These are phyloP conservation scores for Talaromyces ruber DNA, from an alignment of 495 filamentous ascomycete species.

Conservation along the genomic window DNA sequence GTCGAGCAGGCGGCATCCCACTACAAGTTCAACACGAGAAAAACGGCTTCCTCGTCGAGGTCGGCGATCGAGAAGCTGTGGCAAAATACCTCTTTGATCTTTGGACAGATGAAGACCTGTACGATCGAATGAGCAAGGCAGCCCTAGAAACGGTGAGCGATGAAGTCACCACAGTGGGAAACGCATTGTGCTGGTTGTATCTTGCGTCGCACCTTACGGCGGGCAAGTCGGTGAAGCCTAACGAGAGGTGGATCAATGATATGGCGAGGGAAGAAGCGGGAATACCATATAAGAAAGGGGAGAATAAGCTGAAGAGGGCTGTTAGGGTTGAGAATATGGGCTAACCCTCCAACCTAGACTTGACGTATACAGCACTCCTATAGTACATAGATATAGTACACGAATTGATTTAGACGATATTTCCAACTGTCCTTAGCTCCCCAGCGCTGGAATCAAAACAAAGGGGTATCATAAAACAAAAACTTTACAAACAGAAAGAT, in stretches of 20 bases:
- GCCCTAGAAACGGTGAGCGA: constrained; percentile 63
- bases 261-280: constrained; percentile 64
- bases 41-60: constrained; percentile 69
- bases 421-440: neutral
- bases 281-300: constrained; percentile 45
- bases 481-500: constrained; percentile 11
- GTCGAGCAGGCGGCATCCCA: constrained; percentile 71
- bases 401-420: neutral
- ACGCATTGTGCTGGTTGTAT: constrained; percentile 70
- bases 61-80: constrained; percentile 64
- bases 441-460: neutral
- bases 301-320: constrained; percentile 48
- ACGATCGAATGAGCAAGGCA: constrained; percentile 58
- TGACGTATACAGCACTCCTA: neutral
- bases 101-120: constrained; percentile 56
- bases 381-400: neutral
- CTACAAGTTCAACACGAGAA: constrained; percentile 67
- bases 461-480: constrained; percentile 3
- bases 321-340: constrained; percentile 27
- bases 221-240: constrained; percentile 37
- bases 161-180: constrained; percentile 78
- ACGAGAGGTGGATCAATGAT: constrained; percentile 66
- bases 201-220: constrained; percentile 55
- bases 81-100: constrained; percentile 62
- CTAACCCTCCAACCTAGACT: constrained; percentile 5